Evolutionary conservation across 768 basidiomycete species (phyloP), one percentile per base, ranked within the genome.

Genomic region (Leccinum broughii): DNA sequence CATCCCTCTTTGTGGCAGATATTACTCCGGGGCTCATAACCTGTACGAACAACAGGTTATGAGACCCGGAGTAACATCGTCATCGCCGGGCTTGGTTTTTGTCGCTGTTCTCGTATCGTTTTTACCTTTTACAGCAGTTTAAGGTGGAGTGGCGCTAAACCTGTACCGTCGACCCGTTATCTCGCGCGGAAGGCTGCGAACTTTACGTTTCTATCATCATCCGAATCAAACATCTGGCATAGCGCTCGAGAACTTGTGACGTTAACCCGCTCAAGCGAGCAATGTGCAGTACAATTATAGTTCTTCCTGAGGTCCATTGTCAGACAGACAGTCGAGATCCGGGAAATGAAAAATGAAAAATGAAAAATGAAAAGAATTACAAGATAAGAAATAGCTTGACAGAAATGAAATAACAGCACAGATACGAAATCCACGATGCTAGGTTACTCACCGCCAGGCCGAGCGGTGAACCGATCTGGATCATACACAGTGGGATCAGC

Each of bases 11-110:
- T 55, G 55, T 69, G 67, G 63, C 62, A 58, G 7, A 44, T 41
- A 44, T 22, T 61, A 65, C 69, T 65, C 51, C 69, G 15, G 65
- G 69, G 65, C 69, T 71, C 69, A 69, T 71, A 66, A 69, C 66
- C 69, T 68, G 0, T 52, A 26, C 0, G 58, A 0, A n/a, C 50
- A 24, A 17, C 7, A 37, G 52, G 34, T 55, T 56, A 69, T 69
- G 64, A 57, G 51, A 60, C 51, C 28, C 55, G 64, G 59, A 66
- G 64, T 59, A 58, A 44, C 49, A 1, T 54, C 54, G 61, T 67
- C 63, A 62, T 65, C 54, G 30, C 52, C 44, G 4, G 24, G 8
- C 49, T 14, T 28, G 14, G 14, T 58, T 48, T 60, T 62, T 61
- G 58, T 54, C 55, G 8, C 30, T 41, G 15, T 55, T 39, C 2